Conservation (phyloP, 257 asterid species). For the Gentiana macrophylla region DNA sequence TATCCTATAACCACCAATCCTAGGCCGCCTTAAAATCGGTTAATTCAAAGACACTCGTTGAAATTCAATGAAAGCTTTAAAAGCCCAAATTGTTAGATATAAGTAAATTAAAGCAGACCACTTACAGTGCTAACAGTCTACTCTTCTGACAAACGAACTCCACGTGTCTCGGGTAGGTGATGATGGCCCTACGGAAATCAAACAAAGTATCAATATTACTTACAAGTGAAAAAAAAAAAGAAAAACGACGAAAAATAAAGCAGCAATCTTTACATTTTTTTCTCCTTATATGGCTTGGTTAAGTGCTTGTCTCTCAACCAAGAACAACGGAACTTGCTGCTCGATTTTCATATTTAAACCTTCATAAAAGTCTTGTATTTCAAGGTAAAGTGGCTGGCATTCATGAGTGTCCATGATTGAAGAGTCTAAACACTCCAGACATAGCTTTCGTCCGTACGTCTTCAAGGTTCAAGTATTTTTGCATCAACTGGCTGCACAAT, state of each 20-base stretch:
- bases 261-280: conserved; percentile 43
- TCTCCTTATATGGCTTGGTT: conserved; percentile 98
- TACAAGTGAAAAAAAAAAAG: background rate
- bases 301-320: conserved; percentile 94
- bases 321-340: conserved; percentile 91
- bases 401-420: conserved; percentile 95
- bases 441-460: conserved; percentile 73
- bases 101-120: conserved; percentile 11
- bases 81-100: background rate
- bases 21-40: conserved; percentile 78
- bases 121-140: conserved; percentile 78
- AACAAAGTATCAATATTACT: background rate
- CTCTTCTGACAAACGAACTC: conserved; percentile 92
- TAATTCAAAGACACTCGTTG: conserved; percentile 4
- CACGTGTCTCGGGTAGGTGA: conserved; percentile 87
- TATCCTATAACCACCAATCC: conserved; percentile 73
- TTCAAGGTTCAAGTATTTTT: conserved; percentile 60
- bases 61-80: no score
- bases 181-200: conserved; percentile 64
- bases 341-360: conserved; percentile 92
- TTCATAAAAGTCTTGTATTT: conserved; percentile 90
- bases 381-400: conserved; percentile 91
- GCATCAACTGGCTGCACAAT: conserved; percentile 58
- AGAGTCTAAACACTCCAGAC: conserved; percentile 96
- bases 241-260: background rate